Base-by-base conservation (phyloP, 345 rosid genomes). In the Hibiscus trionum region DNA sequence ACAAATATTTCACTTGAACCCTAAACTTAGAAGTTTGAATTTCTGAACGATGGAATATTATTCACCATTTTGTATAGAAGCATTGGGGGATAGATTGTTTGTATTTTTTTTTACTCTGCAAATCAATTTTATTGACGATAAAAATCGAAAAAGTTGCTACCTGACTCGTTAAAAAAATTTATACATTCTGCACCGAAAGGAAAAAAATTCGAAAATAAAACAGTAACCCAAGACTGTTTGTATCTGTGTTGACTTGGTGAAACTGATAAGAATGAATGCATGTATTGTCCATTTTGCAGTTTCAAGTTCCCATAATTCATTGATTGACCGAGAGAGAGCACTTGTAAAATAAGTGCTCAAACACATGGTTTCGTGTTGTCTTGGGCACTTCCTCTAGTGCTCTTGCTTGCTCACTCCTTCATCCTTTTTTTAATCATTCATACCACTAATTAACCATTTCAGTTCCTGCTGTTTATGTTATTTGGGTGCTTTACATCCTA, bases 291-390 rank as follows among this genome's bases (percentile, higher is more conserved):
- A 26, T 47, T 24, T 1, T 50, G 50, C n/a, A 19, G 33, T 65
- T 70, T 52, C 69, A 10, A 19, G n/a, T 4, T 47, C 27, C 26
- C 14, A 69, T 73, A n/a, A 76, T 73, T 50, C 39, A 26, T 56
- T 26, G 62, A 4, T 59, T 70, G 80, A 66, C 73, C 7, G 15
- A 7, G 14, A 17, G 15, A 39, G 6, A 37, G 7, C 57, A 6
- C 42, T 58, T 11, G n/a, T n/a, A 5, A 46, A 70, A 44, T 15
- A 14, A 46, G 77, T 26, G 75, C 73, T 63, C 17, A 46, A 69
- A 56, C 27, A 53, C 72, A 69, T 68, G 68, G 72, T 69, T 73
- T 14, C 33, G 37, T 19, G 62, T 14, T 8, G 72, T 69, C 27
- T 14, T 56, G 61, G 8, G 69, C 55, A 65, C 69, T 46, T 24